phyloP scores from a whole-genome alignment of 192 early-diverging fungal genomes.

The Backusella tuberculispora region DNA sequence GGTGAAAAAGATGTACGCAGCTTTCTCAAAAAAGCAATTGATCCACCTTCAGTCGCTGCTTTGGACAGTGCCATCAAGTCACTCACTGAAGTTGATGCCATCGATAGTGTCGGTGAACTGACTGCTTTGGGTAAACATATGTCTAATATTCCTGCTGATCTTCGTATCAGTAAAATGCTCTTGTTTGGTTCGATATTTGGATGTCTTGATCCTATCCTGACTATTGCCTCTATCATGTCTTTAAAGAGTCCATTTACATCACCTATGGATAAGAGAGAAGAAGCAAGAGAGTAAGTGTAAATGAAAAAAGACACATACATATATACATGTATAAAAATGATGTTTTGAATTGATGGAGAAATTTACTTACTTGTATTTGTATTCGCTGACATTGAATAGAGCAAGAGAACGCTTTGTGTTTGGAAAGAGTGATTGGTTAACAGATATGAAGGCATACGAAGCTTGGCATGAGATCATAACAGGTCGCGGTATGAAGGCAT shows the following conservation, averaged over 20 bases:
- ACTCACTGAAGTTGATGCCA: conserved; percentile 65
- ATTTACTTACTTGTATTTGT: neutral
- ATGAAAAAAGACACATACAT: neutral
- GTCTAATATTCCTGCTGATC: conserved; percentile 73
- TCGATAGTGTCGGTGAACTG: conserved; percentile 53
- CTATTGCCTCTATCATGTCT: conserved; percentile 70
- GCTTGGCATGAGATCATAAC: conserved; percentile 43
- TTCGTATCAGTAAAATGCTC: conserved; percentile 80
- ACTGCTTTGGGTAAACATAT: conserved; percentile 74
- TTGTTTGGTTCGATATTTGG: conserved; percentile 75
- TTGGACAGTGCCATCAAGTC: conserved; percentile 61
- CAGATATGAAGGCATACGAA: conserved; percentile 59
- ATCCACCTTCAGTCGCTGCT: conserved; percentile 63
- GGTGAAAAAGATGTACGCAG: conserved; percentile 58
- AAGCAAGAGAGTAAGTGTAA: conserved; percentile 50
- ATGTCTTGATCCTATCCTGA: conserved; percentile 72
- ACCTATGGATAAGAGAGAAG: conserved; percentile 55
- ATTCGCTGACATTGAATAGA: conserved; percentile 21
- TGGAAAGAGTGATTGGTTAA: conserved; percentile 70
- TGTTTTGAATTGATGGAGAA: too few relatives aligned
- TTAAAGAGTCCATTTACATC: conserved; percentile 54
- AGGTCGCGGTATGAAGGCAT: conserved; percentile 34
- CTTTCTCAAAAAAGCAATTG: conserved; percentile 64
- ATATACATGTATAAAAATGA: neutral
- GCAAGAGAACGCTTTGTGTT: conserved; percentile 47